Base-by-base conservation (phyloP, 129 eudicot species). In the Artemisia tridentata region DNA sequence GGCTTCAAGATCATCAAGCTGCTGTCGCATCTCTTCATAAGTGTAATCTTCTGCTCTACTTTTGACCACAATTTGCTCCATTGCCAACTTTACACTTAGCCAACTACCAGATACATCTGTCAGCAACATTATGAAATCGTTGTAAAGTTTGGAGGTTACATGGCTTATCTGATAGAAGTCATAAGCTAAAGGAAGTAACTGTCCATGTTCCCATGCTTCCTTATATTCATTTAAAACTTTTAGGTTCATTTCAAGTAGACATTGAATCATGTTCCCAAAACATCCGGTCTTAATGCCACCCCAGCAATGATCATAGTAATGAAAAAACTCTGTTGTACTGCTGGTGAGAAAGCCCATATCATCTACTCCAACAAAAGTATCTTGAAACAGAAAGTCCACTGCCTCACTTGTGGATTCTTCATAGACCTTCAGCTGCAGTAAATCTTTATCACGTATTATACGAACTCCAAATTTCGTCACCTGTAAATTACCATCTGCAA, bases 1-100 rank as follows among this genome's bases (percentile, higher is more conserved):
- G 29, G 68, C 68, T 72, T 72, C 76, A 60, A 72, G 29, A 60
- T 72, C 76, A 46, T 60, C 14, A 6, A 72, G 59, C 49, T 59
- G 68, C 12, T 72, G 67, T 60, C n/a, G 50, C 76, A 72, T 72
- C 59, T 72, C 76, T 61, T 31, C 9, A 5, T 38, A 31, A 72
- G 38, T 25, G 50, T 72, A 72, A 61, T 29, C 64, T 16, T 10
- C 31, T 47, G 48, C 54, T 72, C 57, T 60, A 48, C 60, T 8
- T 72, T 60, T 72, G 25, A n/a, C 27, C 68, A 59, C 18, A 72
- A 61, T 47, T 61, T 72, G 69, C 18, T 53, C 52, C 63, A 69
- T 10, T 34, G 73, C 73, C 51, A 52, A 10, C 52, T 53, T 69
- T 54, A 49, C 34, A 48, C 69, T 27, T 31, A 72, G 17, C 77